phyloP scores from a whole-genome alignment of 2,329 filamentous ascomycete genomes.

The Stagonosporopsis rhizophila region DNA sequence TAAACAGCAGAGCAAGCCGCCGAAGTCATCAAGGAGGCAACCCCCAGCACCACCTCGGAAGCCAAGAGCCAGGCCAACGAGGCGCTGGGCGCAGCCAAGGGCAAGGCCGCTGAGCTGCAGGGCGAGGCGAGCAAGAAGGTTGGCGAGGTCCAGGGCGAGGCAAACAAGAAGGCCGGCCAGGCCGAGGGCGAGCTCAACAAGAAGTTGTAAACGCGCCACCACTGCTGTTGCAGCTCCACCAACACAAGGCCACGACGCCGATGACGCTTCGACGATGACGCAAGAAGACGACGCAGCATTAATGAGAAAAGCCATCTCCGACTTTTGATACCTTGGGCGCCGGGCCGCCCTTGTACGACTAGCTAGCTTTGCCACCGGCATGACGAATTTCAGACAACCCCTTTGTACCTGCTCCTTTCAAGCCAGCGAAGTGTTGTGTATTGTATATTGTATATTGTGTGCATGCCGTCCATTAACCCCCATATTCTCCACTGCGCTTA shows the following conservation, averaged over 20 bases:
- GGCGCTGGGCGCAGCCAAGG: slow-evolving; percentile 44
- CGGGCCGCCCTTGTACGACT: slow-evolving; percentile 16
- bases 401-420: no score
- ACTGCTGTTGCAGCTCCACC: neutral
- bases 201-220: slow-evolving; percentile 9
- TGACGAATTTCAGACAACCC: slow-evolving; percentile 17
- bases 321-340: slow-evolving; percentile 15
- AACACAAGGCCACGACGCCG: neutral
- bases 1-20: slow-evolving; percentile 58
- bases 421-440: no score
- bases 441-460: no score
- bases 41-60: slow-evolving; percentile 40
- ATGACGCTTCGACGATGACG: neutral
- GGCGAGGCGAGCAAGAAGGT: slow-evolving; percentile 53
- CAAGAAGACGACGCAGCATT: neutral
- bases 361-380: slow-evolving; percentile 5
- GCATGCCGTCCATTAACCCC: no score
- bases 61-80: slow-evolving; percentile 48
- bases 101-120: slow-evolving; percentile 49
- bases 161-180: slow-evolving; percentile 51
- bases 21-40: slow-evolving; percentile 49
- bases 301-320: neutral
- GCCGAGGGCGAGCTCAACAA: slow-evolving; percentile 54
- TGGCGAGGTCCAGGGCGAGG: slow-evolving; percentile 50
- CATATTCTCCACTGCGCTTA: no score